Conservation (phyloP, 345 rosid species). For the Nasturtium officinale region DNA sequence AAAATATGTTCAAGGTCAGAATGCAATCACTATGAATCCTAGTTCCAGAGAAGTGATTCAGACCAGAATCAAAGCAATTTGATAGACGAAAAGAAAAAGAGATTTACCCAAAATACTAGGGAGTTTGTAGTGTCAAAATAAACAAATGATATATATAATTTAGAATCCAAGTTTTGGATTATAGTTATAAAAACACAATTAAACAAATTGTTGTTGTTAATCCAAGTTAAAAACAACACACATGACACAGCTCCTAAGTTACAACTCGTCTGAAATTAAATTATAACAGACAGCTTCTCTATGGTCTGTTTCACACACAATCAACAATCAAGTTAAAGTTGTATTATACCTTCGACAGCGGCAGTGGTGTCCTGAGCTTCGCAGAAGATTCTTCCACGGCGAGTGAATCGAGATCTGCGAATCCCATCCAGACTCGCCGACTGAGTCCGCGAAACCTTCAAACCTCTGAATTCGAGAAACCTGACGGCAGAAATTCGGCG, state of each 20-base stretch:
- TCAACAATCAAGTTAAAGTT: background rate
- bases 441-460: slow-evolving; percentile 32
- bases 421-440: slow-evolving; percentile 4
- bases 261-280: no score
- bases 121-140: background rate
- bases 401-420: slow-evolving; percentile 12
- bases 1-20: background rate
- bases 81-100: background rate
- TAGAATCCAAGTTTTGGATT: background rate
- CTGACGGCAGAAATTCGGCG: slow-evolving; percentile 28
- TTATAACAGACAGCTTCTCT: no score
- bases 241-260: no score
- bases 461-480: slow-evolving; percentile 31
- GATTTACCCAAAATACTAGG: background rate
- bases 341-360: slow-evolving; percentile 38
- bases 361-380: slow-evolving; percentile 44
- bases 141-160: background rate
- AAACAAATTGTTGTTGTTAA: no score
- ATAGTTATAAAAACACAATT: no score
- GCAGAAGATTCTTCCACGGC: slow-evolving; percentile 28
- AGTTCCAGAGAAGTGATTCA: background rate
- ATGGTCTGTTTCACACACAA: no score
- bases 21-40: background rate
- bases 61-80: slow-evolving; percentile 11
- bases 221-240: no score